Evolutionary conservation across 192 early-diverging fungal genomes (phyloP).

Genomic region (Allomyces macrogynus): DNA sequence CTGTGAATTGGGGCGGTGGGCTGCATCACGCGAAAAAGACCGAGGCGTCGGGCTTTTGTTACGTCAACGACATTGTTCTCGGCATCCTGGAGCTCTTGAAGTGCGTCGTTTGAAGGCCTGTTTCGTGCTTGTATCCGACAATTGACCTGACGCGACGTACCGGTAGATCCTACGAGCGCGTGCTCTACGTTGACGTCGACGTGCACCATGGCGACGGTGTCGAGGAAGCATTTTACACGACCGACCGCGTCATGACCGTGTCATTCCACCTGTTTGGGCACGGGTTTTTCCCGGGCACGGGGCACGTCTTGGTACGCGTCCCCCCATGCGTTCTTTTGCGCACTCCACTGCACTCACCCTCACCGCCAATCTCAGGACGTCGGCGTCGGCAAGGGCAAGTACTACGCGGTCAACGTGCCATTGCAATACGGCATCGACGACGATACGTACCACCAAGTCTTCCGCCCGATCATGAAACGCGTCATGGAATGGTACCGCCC

Average conservation of each 20-base stretch:
- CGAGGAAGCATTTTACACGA: conserved; percentile 97
- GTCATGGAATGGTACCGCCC: conserved; percentile 92
- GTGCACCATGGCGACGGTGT: conserved; percentile 98
- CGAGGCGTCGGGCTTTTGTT: conserved; percentile 93
- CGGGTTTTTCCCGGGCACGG: conserved; percentile 86
- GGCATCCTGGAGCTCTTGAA: conserved; percentile 74
- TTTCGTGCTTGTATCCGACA: background rate
- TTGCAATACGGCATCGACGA: conserved; percentile 89
- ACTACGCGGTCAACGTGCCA: conserved; percentile 92
- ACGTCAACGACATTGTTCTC: conserved; percentile 94
- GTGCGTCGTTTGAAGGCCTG: too few relatives aligned
- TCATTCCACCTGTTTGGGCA: conserved; percentile 98
- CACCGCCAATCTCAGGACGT: conserved; percentile 46
- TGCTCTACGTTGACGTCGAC: conserved; percentile 95
- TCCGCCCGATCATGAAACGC: conserved; percentile 58
- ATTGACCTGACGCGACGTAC: conserved; percentile 1
- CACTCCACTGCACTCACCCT: background rate
- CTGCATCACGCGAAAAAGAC: conserved; percentile 95
- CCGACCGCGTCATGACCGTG: conserved; percentile 97
- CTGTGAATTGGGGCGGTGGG: conserved; percentile 90
- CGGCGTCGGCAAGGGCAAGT: conserved; percentile 69
- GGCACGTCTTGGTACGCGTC: conserved; percentile 58
- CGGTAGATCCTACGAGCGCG: conserved; percentile 57
- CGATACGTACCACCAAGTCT: conserved; percentile 69
- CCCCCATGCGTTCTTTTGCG: too few relatives aligned